Base-by-base conservation (phyloP, 441 rosid species). In the Dalechampia spathulata region DNA sequence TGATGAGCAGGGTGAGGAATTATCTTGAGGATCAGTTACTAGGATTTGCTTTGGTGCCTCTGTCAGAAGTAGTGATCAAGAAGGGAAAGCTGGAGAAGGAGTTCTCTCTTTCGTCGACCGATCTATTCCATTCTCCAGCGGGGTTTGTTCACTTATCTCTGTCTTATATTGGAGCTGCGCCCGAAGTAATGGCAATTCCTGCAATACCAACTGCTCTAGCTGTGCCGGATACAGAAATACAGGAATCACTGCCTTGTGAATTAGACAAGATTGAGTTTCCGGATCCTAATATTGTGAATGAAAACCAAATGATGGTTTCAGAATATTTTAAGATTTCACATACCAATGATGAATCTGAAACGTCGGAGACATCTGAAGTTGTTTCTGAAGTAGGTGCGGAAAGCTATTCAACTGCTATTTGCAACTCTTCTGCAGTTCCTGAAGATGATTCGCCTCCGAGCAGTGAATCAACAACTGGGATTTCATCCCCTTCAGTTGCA, bases 21-120 rank as follows among this genome's bases (percentile, higher is more conserved):
- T 86, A 72, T 71, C 61, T 91, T 93, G 98, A 88, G 63, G 98
- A 91, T 61, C 98, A 91, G 67, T 95, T 91, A 58, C 63, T 91
- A 27, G 96, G 98, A 6, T 91, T 91, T 39, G 76, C 86, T 55
- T 62, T 91, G 51, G 93, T 88, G 15, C 91, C 91, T 5, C 43
- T 91, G 44, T 74, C 93, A 17, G 78, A 83, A 44, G 60, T 86
- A 47, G 42, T 58, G 30, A 93, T 95, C 16, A 80, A 78, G 59
- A n/a, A n/a, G n/a, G 98, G 83, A 11, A 81, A 81, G 54, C 75
- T 84, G 3, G 78, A 91, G 50, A 75, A 62, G 41, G 91, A 86
- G 25, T 83, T 84, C 46, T 76, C 74, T 61, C 89, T 91, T 13
- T 84, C 98, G 11, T 91, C 98, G 26, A 91, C 98, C 19, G 98